Evolutionary conservation across 208 protist species (phyloP).

Genomic region (Trypanosomatidae sp.): DNA sequence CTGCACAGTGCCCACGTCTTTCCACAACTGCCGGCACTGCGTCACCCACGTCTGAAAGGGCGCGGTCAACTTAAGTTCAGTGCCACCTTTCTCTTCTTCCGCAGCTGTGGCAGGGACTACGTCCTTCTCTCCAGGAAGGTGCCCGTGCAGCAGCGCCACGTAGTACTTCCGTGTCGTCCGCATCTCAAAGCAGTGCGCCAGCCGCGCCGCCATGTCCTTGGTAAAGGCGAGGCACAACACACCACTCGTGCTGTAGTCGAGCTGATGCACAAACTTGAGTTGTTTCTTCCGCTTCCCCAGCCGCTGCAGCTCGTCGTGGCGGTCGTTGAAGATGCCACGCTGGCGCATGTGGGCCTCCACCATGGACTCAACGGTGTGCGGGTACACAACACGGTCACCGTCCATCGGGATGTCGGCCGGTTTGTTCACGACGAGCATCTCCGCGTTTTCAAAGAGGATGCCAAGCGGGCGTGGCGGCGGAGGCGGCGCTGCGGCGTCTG

Average conservation of each 20-base stretch:
- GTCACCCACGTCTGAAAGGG: conserved; percentile 6
- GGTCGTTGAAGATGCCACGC: conserved; percentile 29
- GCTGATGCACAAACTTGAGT: conserved; percentile 91
- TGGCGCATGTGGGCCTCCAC: conserved; percentile 37
- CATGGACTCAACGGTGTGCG: conserved; percentile 57
- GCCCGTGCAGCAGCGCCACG: conserved; percentile 74
- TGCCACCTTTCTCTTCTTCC: not conserved
- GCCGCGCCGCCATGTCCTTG: conserved; percentile 67
- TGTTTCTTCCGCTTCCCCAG: conserved; percentile 40
- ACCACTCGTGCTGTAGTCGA: conserved; percentile 90
- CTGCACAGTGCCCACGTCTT: not conserved
- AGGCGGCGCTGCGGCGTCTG: no score
- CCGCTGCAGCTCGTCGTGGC: conserved; percentile 26
- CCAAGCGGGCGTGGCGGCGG: not conserved
- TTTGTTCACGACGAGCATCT: conserved; percentile 90
- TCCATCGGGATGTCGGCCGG: conserved; percentile 86
- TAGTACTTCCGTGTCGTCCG: conserved; percentile 84
- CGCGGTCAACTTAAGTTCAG: no score
- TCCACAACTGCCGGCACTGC: conserved; percentile 5
- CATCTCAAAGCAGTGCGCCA: conserved; percentile 88
- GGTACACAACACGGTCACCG: conserved; percentile 19
- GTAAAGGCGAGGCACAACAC: conserved; percentile 89
- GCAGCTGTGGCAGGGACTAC: no score
- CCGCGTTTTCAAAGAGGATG: conserved; percentile 60
- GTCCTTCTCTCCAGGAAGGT: conserved; percentile 27